Evolutionary conservation across 495 filamentous ascomycete species (phyloP).

Genomic region (Zalerion maritima): DNA sequence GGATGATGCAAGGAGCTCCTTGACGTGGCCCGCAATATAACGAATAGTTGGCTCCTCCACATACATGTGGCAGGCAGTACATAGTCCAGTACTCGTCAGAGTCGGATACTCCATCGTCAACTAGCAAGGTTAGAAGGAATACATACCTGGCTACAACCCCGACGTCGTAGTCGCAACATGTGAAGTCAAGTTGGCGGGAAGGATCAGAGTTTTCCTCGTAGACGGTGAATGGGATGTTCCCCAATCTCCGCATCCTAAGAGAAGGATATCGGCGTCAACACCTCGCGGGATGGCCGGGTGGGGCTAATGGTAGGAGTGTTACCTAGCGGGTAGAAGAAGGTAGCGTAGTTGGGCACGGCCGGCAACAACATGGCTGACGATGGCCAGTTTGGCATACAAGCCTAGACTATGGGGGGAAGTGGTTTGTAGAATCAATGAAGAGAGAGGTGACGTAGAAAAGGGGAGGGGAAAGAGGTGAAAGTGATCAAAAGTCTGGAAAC

Average conservation of each 20-base stretch:
- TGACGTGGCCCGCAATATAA: slow-evolving; percentile 11
- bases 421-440: no score
- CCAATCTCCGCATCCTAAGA: slow-evolving; percentile 20
- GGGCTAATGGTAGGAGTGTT: slow-evolving; percentile 16
- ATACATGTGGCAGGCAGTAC: slow-evolving; percentile 15
- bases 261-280: slow-evolving; percentile 14
- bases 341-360: slow-evolving; percentile 6
- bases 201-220: slow-evolving; percentile 8
- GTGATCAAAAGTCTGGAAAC: no score
- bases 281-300: slow-evolving; percentile 15
- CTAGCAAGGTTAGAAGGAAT: slow-evolving; percentile 14
- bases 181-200: slow-evolving; percentile 13
- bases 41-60: slow-evolving; percentile 2
- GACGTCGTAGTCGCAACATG: slow-evolving; percentile 14
- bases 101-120: slow-evolving; percentile 10
- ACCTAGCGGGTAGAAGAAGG: slow-evolving; percentile 16
- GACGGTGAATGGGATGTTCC: slow-evolving; percentile 18
- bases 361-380: slow-evolving; percentile 13
- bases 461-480: no score
- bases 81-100: slow-evolving; percentile 10
- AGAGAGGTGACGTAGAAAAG: no score
- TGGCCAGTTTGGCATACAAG: no score
- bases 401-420: no score
- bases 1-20: slow-evolving; percentile 9
- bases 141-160: slow-evolving; percentile 15